phyloP scores from a whole-genome alignment of 805 yeast species.

The Metschnikowia rubicola region DNA sequence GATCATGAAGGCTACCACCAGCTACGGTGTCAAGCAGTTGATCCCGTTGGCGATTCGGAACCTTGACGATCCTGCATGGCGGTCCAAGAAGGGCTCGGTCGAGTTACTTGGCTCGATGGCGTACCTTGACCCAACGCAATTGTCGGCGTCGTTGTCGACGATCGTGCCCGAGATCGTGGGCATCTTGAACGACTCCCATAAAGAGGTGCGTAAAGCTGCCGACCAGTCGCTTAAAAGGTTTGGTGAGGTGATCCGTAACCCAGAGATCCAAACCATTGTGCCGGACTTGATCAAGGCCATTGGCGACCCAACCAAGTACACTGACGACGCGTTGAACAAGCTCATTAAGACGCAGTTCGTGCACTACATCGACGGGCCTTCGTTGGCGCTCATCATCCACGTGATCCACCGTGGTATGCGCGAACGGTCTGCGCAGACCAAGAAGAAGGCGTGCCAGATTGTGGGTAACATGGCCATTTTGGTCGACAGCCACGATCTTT shows the following conservation, averaged over 20 bases:
- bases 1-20: constrained; percentile 87
- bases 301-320: constrained; percentile 90
- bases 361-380: constrained; percentile 97
- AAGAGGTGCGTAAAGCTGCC: constrained; percentile 95
- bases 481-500: constrained; percentile 81
- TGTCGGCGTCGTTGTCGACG: constrained; percentile 81
- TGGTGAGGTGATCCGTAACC: constrained; percentile 96
- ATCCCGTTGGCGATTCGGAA: constrained; percentile 88
- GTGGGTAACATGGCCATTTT: constrained; percentile 98
- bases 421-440: constrained; percentile 90
- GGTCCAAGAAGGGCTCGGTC: constrained; percentile 95
- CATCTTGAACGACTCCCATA: constrained; percentile 90
- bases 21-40: constrained; percentile 85
- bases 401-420: constrained; percentile 94
- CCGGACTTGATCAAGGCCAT: constrained; percentile 87
- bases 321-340: constrained; percentile 83
- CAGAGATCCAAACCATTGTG: constrained; percentile 90
- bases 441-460: constrained; percentile 93
- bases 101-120: constrained; percentile 98
- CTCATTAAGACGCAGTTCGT: constrained; percentile 89
- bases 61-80: constrained; percentile 88
- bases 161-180: constrained; percentile 97
- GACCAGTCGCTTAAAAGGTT: constrained; percentile 83
- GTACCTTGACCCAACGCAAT: constrained; percentile 88
- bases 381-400: constrained; percentile 89